These are phyloP conservation scores for Leishmania martiniquensis DNA, from an alignment of 208 protist species.

Conservation along the genomic window DNA sequence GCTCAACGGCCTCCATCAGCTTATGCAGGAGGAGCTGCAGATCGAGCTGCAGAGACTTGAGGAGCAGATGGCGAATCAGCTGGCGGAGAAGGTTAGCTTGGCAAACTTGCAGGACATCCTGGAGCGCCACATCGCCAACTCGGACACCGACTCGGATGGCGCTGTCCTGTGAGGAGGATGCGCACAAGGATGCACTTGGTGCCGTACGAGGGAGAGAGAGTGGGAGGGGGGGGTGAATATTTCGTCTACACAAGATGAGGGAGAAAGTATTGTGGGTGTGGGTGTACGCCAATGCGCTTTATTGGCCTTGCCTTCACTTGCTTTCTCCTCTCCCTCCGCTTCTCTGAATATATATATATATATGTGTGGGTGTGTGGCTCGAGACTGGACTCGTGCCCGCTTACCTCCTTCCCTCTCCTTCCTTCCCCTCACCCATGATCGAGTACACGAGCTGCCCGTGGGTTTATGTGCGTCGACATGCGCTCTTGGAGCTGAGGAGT, in stretches of 20 bases:
- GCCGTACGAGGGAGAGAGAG: neutral
- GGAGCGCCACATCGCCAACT: constrained; percentile 25
- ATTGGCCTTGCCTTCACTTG: neutral
- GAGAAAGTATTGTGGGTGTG: neutral
- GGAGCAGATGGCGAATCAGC: constrained; percentile 40
- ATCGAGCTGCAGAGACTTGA: constrained; percentile 38
- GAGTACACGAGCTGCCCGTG: constrained; percentile 3
- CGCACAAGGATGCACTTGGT: neutral
- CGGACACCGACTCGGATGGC: constrained; percentile 3
- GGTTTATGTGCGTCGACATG: constrained; percentile 13
- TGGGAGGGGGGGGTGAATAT: no score
- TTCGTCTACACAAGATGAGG: neutral
- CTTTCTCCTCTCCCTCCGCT: neutral
- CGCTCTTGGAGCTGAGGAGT: neutral
- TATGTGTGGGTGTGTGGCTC: neutral
- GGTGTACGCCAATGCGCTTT: neutral
- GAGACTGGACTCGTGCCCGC: neutral
- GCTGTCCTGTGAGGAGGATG: neutral
- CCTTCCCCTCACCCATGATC: neutral
- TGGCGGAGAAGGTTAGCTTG: constrained; percentile 65
- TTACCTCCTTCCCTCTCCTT: neutral
- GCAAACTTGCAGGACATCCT: constrained; percentile 64
- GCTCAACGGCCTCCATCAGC: constrained; percentile 45
- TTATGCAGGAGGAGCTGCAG: constrained; percentile 46
- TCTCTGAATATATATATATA: neutral